phyloP scores from a whole-genome alignment of 2,329 filamentous ascomycete species.

The Rhexocercosporidium sp. region DNA sequence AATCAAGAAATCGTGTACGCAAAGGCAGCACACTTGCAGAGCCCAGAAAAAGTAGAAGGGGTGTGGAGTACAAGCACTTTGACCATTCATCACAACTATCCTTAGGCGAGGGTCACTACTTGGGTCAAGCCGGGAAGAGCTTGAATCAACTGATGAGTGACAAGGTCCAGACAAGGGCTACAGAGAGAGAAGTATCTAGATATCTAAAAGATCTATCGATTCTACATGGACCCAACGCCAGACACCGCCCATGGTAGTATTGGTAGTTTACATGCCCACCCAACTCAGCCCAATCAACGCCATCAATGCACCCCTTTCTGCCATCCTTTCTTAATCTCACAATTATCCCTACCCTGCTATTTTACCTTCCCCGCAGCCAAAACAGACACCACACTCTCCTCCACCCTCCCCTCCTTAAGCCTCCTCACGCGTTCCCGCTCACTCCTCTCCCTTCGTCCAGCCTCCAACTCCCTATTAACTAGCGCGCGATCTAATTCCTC shows the following conservation, averaged over 20 bases:
- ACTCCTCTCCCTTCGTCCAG: conserved; percentile 32
- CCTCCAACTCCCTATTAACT: conserved; percentile 33
- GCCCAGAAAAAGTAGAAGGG: too few relatives aligned
- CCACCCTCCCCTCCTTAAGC: conserved; percentile 38
- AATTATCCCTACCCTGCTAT: too few relatives aligned
- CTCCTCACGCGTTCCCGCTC: conserved; percentile 33
- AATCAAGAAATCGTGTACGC: too few relatives aligned
- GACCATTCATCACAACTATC: neutral
- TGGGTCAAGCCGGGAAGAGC: too few relatives aligned
- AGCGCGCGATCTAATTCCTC: conserved; percentile 28
- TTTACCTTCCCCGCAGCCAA: conserved; percentile 2
- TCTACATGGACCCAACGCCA: conserved; percentile 15
- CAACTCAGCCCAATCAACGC: neutral
- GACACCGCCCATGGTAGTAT: conserved; percentile 9
- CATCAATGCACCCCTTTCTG: too few relatives aligned
- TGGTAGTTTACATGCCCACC: conserved; percentile 14
- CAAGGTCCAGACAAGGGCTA: neutral
- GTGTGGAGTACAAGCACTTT: too few relatives aligned
- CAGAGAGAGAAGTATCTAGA: conserved; percentile 25
- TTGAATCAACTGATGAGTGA: too few relatives aligned
- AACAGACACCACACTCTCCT: conserved; percentile 21
- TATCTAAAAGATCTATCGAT: conserved; percentile 12
- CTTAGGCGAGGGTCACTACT: neutral
- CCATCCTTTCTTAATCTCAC: too few relatives aligned
- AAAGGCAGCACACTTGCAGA: too few relatives aligned